These are phyloP conservation scores for Fusarium sp. DNA, from an alignment of 2,329 filamentous ascomycete genomes.

Conservation along the genomic window DNA sequence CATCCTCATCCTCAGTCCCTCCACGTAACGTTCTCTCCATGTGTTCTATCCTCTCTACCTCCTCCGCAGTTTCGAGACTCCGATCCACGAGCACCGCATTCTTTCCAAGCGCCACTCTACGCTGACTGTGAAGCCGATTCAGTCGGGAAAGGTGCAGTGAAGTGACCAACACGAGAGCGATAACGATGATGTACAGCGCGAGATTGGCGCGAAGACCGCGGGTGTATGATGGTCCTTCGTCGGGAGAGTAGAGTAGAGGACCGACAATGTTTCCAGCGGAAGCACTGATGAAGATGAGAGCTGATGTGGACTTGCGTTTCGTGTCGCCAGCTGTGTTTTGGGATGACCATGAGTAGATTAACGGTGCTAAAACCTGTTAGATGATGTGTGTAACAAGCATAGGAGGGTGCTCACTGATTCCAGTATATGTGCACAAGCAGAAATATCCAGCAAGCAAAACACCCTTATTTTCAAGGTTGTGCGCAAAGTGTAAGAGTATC, in stretches of 20 bases:
- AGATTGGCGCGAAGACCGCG: slow-evolving; percentile 70
- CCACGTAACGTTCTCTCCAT: slow-evolving; percentile 39
- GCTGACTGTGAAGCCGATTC: slow-evolving; percentile 65
- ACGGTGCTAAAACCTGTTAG: slow-evolving; percentile 53
- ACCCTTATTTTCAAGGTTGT: slow-evolving; percentile 58
- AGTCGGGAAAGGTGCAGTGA: slow-evolving; percentile 62
- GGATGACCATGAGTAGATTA: slow-evolving; percentile 70
- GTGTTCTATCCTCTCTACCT: slow-evolving; percentile 52
- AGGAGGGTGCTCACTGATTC: slow-evolving; percentile 49
- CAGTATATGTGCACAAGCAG: slow-evolving; percentile 67
- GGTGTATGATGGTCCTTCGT: slow-evolving; percentile 53
- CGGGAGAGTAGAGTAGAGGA: slow-evolving; percentile 71
- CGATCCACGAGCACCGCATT: slow-evolving; percentile 66
- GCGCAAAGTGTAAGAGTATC: slow-evolving; percentile 62
- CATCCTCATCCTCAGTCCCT: slow-evolving; percentile 12
- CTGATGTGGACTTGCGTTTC: slow-evolving; percentile 74
- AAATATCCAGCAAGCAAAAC: slow-evolving; percentile 67
- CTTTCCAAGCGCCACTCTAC: slow-evolving; percentile 69
- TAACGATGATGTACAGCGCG: slow-evolving; percentile 69
- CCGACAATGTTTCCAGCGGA: slow-evolving; percentile 75
- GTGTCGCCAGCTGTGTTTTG: slow-evolving; percentile 76
- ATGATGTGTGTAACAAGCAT: slow-evolving; percentile 1
- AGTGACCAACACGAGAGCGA: slow-evolving; percentile 58
- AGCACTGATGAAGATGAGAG: slow-evolving; percentile 72
- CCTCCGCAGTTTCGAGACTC: slow-evolving; percentile 64